Conservation (phyloP, 257 asterid genomes). For the Sherardia arvensis region DNA sequence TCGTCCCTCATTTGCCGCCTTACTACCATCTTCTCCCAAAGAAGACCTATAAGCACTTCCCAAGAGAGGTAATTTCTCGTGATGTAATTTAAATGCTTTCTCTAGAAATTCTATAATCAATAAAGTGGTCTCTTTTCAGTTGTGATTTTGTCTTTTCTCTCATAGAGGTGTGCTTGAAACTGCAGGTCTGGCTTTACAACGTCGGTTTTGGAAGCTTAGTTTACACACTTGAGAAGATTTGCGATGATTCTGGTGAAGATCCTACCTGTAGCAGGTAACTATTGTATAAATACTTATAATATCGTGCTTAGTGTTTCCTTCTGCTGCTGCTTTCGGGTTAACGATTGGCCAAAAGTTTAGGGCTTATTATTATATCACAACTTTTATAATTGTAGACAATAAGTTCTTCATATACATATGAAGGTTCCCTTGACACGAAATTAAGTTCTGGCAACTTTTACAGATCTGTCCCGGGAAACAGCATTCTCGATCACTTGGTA, state of each 20-base stretch:
- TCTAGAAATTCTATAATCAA: not conserved
- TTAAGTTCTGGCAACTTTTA: slow-evolving; percentile 5
- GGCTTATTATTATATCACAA: too few relatives aligned
- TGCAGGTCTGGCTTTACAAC: slow-evolving; percentile 79
- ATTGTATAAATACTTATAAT: too few relatives aligned
- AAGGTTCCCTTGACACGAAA: not conserved
- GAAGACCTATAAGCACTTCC: slow-evolving; percentile 85
- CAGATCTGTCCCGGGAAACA: slow-evolving; percentile 90
- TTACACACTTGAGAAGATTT: slow-evolving; percentile 57
- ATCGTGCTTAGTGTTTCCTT: too few relatives aligned
- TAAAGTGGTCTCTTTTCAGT: not conserved
- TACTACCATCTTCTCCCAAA: slow-evolving; percentile 56
- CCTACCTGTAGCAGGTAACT: slow-evolving; percentile 87
- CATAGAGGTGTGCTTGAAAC: slow-evolving; percentile 3
- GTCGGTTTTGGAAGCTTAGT: slow-evolving; percentile 46
- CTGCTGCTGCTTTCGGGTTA: too few relatives aligned
- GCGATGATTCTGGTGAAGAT: slow-evolving; percentile 96
- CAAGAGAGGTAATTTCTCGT: slow-evolving; percentile 67
- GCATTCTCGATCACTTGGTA: slow-evolving; percentile 68
- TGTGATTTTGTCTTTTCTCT: not conserved
- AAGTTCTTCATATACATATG: too few relatives aligned
- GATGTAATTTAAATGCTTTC: not conserved
- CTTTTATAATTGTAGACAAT: too few relatives aligned
- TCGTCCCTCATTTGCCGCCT: slow-evolving; percentile 99
- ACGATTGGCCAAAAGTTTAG: too few relatives aligned